A percentile compares a stretch with the other conserved stretches of the same genome.
Evolutionary conservation across 306 rosid genomes (phyloP).

Genomic region (Vachellia pachyceras): DNA sequence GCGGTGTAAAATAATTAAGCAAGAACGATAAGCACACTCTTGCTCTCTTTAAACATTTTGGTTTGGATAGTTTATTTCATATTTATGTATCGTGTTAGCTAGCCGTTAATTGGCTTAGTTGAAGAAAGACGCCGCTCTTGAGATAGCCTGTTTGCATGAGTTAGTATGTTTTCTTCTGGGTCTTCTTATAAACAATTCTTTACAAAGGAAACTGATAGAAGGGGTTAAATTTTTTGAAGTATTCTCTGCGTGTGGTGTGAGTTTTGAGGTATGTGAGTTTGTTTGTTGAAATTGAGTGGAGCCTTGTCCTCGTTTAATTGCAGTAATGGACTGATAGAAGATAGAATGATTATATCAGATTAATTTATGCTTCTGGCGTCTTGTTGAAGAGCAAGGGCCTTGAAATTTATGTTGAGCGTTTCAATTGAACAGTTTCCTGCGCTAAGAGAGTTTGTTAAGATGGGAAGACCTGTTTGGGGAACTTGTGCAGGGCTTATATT

Average conservation of each 20-base stretch:
- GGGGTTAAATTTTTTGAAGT: not conserved
- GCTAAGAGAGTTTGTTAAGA: constrained; percentile 80
- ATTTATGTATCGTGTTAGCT: not conserved
- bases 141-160: not conserved
- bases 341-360: not conserved
- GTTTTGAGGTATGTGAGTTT: constrained; percentile 8
- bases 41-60: not conserved
- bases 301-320: not conserved
- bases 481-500: constrained; percentile 99
- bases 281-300: not conserved
- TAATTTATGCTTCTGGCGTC: not conserved
- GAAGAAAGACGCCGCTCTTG: not conserved
- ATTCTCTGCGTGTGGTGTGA: not conserved
- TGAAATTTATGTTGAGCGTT: not conserved
- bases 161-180: not conserved
- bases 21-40: not conserved
- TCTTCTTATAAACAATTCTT: not conserved
- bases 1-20: not conserved
- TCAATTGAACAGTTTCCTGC: constrained; percentile 75
- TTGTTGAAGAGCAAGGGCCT: not conserved
- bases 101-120: not conserved
- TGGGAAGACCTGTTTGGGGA: constrained; percentile 99
- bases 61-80: not conserved
- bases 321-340: not conserved
- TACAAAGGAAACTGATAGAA: not conserved